Percentiles rank a stretch among this genome's conserved stretches.
Evolutionary conservation across 768 basidiomycete genomes (phyloP).

Genomic region (Mycena capillaripes): DNA sequence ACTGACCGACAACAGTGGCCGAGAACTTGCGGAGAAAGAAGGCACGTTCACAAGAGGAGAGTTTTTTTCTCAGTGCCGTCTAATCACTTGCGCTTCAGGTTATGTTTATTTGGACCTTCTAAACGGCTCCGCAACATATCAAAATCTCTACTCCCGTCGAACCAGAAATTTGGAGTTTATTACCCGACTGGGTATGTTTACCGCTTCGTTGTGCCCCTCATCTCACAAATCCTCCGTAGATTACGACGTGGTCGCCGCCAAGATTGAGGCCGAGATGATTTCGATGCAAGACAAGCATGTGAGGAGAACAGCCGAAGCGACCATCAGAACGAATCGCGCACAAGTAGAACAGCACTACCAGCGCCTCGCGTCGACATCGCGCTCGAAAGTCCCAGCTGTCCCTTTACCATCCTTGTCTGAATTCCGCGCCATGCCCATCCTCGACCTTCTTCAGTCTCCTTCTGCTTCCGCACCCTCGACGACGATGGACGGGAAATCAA

Average conservation of each 20-base stretch:
- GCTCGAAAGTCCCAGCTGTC: background rate
- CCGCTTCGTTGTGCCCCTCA: background rate
- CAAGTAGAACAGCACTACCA: constrained; percentile 33
- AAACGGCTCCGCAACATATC: constrained; percentile 52
- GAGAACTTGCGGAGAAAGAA: constrained; percentile 31
- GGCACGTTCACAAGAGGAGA: constrained; percentile 17
- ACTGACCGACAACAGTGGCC: constrained; percentile 26
- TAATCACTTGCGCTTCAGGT: background rate
- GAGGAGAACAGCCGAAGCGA: constrained; percentile 18
- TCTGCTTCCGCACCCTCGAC: constrained; percentile 43
- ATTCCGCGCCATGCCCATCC: constrained; percentile 34
- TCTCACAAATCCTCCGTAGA: constrained; percentile 43
- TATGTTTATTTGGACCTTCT: constrained; percentile 60
- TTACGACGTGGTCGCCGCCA: constrained; percentile 35
- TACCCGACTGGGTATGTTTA: constrained; percentile 49
- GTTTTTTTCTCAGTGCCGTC: background rate
- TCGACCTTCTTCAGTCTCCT: constrained; percentile 39
- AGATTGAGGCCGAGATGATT: constrained; percentile 32
- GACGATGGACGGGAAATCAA: constrained; percentile 37
- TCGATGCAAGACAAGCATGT: constrained; percentile 2
- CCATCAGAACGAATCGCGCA: constrained; percentile 11
- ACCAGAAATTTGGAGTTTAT: constrained; percentile 56
- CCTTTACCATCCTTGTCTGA: constrained; percentile 25
- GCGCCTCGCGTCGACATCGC: constrained; percentile 16
- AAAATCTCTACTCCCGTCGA: constrained; percentile 53